These are phyloP conservation scores for Physcomitrellopsis africana DNA, from an alignment of 225 moss, liverwort and hornwort species.

Conservation along the genomic window DNA sequence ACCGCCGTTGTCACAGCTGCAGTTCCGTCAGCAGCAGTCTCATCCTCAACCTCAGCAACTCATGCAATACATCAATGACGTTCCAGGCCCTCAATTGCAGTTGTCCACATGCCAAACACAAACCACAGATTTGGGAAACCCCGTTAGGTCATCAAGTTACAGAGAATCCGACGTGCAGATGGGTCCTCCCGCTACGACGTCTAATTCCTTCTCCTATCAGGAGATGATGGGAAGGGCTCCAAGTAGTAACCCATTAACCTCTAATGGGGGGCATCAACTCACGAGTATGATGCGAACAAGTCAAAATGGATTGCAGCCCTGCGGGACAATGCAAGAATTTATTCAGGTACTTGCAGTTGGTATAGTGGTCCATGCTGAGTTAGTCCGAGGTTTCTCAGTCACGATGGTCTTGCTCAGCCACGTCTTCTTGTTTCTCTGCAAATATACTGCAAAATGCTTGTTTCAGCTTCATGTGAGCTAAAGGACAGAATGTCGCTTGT, in stretches of 20 bases:
- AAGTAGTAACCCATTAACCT: constrained; percentile 44
- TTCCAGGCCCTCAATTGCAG: constrained; percentile 77
- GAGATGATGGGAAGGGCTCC: constrained; percentile 73
- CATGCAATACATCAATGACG: constrained; percentile 70
- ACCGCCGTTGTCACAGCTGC: constrained; percentile 61
- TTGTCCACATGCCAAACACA: constrained; percentile 78
- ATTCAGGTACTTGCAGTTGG: constrained; percentile 44
- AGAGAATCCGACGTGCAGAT: constrained; percentile 76
- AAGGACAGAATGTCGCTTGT: neutral
- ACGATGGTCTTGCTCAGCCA: neutral
- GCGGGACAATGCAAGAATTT: constrained; percentile 50
- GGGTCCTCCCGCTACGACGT: constrained; percentile 62
- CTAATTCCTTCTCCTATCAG: constrained; percentile 73
- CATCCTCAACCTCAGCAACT: constrained; percentile 60
- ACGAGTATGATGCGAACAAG: constrained; percentile 62
- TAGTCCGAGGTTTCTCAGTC: constrained; percentile 14
- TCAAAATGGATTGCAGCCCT: constrained; percentile 65
- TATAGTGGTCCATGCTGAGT: constrained; percentile 10
- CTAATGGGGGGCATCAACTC: constrained; percentile 69
- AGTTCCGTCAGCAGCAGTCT: constrained; percentile 64
- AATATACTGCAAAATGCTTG: neutral
- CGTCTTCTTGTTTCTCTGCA: constrained; percentile 4
- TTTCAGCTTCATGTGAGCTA: neutral
- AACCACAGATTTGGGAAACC: constrained; percentile 63
- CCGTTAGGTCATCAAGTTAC: constrained; percentile 62